Base-by-base conservation (phyloP, 352 stramenopile genomes). In the Pythium vanterpoolii region DNA sequence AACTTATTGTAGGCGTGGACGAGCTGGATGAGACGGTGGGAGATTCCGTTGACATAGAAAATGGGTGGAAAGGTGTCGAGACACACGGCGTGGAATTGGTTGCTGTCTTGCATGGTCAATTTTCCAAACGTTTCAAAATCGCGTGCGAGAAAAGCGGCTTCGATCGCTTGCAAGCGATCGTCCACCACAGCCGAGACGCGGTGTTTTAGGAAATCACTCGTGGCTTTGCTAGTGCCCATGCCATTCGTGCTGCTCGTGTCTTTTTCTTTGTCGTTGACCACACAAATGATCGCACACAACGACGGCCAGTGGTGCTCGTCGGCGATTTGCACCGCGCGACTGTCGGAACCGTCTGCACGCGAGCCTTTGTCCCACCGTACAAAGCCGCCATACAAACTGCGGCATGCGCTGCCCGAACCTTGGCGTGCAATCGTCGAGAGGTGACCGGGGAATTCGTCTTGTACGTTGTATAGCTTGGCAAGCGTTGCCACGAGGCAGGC, bases 81-180 rank as follows among this genome's bases (percentile, higher is more conserved):
- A 69, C 97, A 99, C 30, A 90, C 98, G 36, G 96, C 91, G 76
- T 99, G 97, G 72, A 99, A 99, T 67, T 99, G 93, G 79, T 99
- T 99, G 58, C 85, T 95, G 77, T 99, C 97, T 63, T 93, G 83
- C 97, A 99, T 99, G 18, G 96, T 99, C n/a, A 99, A 73, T 43
- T 88, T 82, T 34, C 86, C 97, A 73, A 99, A 99, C 4, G 77
- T 73, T 49, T 77, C 72, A 80, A 99, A 99, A 73, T 99, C 95
- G 30, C 87, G 86, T 9, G 61, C 71, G 27, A 84, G 66, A 63
- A 96, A 98, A 0, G 95, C 96, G 18, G 66, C 66, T 70, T 98
- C 84, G 51, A 99, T 98, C n/a, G 66, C 70, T 45, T 73, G 53
- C 63, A 99, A 83, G 4, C 95, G 83, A 42, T 85, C 60, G 2